Conservation (phyloP, 805 yeast genomes). For the Ogataea nitratoaversa region DNA sequence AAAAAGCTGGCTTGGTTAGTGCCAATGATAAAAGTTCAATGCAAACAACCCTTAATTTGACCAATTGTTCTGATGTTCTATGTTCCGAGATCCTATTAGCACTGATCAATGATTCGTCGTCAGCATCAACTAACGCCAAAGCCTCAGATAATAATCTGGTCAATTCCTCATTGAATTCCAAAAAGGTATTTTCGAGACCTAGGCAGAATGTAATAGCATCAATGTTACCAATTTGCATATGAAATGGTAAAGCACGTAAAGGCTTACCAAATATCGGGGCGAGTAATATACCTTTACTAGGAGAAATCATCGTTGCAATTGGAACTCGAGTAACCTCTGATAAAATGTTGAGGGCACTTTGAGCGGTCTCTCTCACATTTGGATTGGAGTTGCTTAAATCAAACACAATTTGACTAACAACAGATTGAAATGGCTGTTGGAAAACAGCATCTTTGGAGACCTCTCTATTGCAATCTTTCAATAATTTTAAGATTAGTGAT, state of each 20-base stretch:
- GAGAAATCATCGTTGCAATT: slow-evolving; percentile 69
- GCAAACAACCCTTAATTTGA: slow-evolving; percentile 86
- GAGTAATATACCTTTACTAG: slow-evolving; percentile 75
- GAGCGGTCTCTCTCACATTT: slow-evolving; percentile 78
- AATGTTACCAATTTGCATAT: slow-evolving; percentile 97
- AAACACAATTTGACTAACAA: slow-evolving; percentile 85
- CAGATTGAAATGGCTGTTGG: slow-evolving; percentile 72
- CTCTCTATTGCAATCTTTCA: slow-evolving; percentile 61
- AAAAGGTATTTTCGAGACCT: slow-evolving; percentile 71
- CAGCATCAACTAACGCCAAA: slow-evolving; percentile 92
- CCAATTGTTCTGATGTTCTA: slow-evolving; percentile 81
- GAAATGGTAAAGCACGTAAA: slow-evolving; percentile 91
- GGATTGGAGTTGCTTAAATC: slow-evolving; percentile 88
- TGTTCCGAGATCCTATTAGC: slow-evolving; percentile 83
- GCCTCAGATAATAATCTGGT: slow-evolving; percentile 85
- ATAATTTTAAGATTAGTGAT: slow-evolving; percentile 55
- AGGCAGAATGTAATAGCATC: slow-evolving; percentile 95
- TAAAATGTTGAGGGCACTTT: slow-evolving; percentile 59
- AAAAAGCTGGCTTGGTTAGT: slow-evolving; percentile 76
- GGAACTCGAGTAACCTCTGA: slow-evolving; percentile 69
- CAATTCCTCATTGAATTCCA: slow-evolving; percentile 85
- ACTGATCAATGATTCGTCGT: slow-evolving; percentile 89
- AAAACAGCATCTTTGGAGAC: slow-evolving; percentile 57
- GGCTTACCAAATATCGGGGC: slow-evolving; percentile 98
- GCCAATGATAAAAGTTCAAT: slow-evolving; percentile 80